These are phyloP conservation scores for Davidsoniella neocaledoniae DNA, from an alignment of 2,329 filamentous ascomycete genomes.

Conservation along the genomic window DNA sequence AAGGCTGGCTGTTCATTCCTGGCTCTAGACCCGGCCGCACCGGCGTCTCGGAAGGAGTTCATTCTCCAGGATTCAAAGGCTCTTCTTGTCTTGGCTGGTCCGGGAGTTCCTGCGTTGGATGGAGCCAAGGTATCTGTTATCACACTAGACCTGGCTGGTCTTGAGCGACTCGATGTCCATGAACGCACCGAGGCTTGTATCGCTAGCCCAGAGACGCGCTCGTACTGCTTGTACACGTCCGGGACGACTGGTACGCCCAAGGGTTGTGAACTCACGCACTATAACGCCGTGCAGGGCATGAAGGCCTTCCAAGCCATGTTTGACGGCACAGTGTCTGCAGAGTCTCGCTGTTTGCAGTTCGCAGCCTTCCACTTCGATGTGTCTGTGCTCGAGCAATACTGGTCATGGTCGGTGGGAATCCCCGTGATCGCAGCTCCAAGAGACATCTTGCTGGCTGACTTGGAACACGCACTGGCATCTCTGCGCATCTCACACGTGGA, in stretches of 20 bases:
- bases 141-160: conserved; percentile 17
- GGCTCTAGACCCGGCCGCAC: conserved; percentile 61
- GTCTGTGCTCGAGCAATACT: conserved; percentile 83
- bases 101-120: conserved; percentile 3
- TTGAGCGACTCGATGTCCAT: conserved; percentile 15
- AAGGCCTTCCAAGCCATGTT: conserved; percentile 72
- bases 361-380: conserved; percentile 93
- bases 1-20: conserved; percentile 72
- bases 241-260: conserved; percentile 78
- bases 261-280: conserved; percentile 74
- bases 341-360: conserved; percentile 79
- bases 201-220: conserved; percentile 34
- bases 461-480: conserved; percentile 52
- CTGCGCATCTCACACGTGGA: conserved; percentile 80
- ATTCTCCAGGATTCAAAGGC: conserved; percentile 60
- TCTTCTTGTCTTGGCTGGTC: conserved; percentile 41
- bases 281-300: conserved; percentile 80
- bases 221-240: conserved; percentile 76
- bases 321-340: conserved; percentile 49
- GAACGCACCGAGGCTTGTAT: neutral
- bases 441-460: conserved; percentile 72
- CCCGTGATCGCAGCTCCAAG: conserved; percentile 66
- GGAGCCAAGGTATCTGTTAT: conserved; percentile 18
- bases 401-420: conserved; percentile 86
- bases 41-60: conserved; percentile 55